Evolutionary conservation across 305 asterid species (phyloP), one percentile per base, ranked within the genome.

Genomic region (Fraxinus albicans): DNA sequence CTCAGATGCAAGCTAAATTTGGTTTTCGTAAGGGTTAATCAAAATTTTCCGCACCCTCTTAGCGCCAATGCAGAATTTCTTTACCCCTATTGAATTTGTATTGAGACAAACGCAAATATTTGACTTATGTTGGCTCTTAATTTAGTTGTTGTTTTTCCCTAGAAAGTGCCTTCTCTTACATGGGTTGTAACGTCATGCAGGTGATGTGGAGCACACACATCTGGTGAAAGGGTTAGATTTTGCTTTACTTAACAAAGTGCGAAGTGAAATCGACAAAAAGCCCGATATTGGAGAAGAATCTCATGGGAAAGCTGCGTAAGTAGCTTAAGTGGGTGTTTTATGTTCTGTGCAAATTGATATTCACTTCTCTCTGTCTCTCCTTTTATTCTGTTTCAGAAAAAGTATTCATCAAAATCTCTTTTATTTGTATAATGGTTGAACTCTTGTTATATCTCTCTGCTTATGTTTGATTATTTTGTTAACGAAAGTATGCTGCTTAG

Each of bases 131-230:
- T 25, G 79, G 76, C 70, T n/a, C 47, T 67, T 70, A 74, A 81
- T 72, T 81, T 76, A 33, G 77, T 36, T 77, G 65, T 75, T 80
- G 58, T 77, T 80, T 47, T 19, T 82, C n/a, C 70, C 42, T 77
- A 55, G 76, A 63, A 77, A 44, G 78, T 23, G 77, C 50, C 17
- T 80, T 77, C 79, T 60, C 85, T 84, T 79, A 83, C 55, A n/a
- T 87, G 77, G 81, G 73, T 86, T 74, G 85, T 89, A 83, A 42
- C 86, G 82, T 77, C 78, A 77, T 81, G 84, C 89, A 96, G 99
- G 99, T 89, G 99, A 96, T 89, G 98, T 96, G 82, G 98, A 96
- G 88, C 99, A 96, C 91, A 96, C 99, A 0, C 98, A 94, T 89
- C 91, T 96, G 90, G 98, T 96, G 74, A 96, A 96, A 88, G 99